Conservation (phyloP, 345 rosid species). For the Populus pruinosa region DNA sequence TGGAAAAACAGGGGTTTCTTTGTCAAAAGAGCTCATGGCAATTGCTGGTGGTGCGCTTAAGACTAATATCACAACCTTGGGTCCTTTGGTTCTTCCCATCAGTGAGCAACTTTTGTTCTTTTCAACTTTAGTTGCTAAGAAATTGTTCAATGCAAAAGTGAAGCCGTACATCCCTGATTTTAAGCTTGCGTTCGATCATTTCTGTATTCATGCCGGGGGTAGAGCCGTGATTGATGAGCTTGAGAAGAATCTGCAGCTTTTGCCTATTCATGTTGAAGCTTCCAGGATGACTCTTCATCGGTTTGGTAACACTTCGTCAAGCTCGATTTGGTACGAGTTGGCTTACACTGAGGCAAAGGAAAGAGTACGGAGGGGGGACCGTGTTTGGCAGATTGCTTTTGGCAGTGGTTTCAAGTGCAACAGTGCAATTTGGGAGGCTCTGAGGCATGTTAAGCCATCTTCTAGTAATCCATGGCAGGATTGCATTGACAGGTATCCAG, state of each 20-base stretch:
- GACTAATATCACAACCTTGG: slow-evolving; percentile 77
- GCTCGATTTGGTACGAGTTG: slow-evolving; percentile 89
- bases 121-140: slow-evolving; percentile 60
- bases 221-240: slow-evolving; percentile 94
- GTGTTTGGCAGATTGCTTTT: slow-evolving; percentile 90
- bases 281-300: slow-evolving; percentile 87
- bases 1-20: slow-evolving; percentile 78
- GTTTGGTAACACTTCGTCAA: slow-evolving; percentile 87
- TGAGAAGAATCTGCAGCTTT: slow-evolving; percentile 88
- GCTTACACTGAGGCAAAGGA: slow-evolving; percentile 83
- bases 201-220: slow-evolving; percentile 90
- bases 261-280: slow-evolving; percentile 61
- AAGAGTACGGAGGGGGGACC: slow-evolving; percentile 71
- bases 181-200: slow-evolving; percentile 87
- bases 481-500: slow-evolving; percentile 44
- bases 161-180: slow-evolving; percentile 93
- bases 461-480: slow-evolving; percentile 28
- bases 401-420: slow-evolving; percentile 94
- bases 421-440: slow-evolving; percentile 39
- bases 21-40: slow-evolving; percentile 88
- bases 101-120: slow-evolving; percentile 90
- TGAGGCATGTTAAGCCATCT: slow-evolving; percentile 20
- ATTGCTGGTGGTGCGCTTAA: slow-evolving; percentile 88
- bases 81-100: slow-evolving; percentile 86
- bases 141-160: slow-evolving; percentile 49